phyloP scores from a whole-genome alignment of 331 rosid genomes.

The Prunus yedoensis region DNA sequence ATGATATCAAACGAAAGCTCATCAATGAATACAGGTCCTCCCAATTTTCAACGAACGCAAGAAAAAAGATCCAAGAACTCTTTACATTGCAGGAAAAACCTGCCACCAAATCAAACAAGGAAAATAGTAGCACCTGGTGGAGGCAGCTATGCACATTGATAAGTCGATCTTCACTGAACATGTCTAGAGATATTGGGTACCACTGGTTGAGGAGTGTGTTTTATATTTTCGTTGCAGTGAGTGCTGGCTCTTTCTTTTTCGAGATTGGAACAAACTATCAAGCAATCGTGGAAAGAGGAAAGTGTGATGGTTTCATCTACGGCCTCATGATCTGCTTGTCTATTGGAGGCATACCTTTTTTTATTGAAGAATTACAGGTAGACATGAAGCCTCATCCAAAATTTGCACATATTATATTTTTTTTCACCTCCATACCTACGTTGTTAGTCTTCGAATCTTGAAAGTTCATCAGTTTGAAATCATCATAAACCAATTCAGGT shows the following conservation, averaged over 20 bases:
- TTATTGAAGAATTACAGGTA: slow-evolving; percentile 24
- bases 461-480: background rate
- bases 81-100: background rate
- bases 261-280: slow-evolving; percentile 6
- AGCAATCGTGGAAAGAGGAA: slow-evolving; percentile 18
- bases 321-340: slow-evolving; percentile 29
- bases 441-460: background rate
- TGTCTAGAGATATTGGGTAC: slow-evolving; percentile 30
- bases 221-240: slow-evolving; percentile 15
- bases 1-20: slow-evolving; percentile 19
- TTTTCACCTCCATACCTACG: no score
- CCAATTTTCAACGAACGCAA: slow-evolving; percentile 1
- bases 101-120: background rate
- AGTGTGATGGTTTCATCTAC: slow-evolving; percentile 22
- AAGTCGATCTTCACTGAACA: slow-evolving; percentile 15
- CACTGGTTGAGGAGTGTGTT: slow-evolving; percentile 21
- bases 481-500: background rate
- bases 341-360: slow-evolving; percentile 22
- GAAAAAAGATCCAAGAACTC: slow-evolving; percentile 12
- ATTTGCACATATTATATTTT: no score
- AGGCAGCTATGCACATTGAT: slow-evolving; percentile 16
- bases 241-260: slow-evolving; percentile 22
- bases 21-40: slow-evolving; percentile 12
- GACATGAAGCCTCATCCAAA: no score
- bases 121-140: background rate